Conservation (phyloP, 306 rosid genomes). For the Cucumis cinereus region DNA sequence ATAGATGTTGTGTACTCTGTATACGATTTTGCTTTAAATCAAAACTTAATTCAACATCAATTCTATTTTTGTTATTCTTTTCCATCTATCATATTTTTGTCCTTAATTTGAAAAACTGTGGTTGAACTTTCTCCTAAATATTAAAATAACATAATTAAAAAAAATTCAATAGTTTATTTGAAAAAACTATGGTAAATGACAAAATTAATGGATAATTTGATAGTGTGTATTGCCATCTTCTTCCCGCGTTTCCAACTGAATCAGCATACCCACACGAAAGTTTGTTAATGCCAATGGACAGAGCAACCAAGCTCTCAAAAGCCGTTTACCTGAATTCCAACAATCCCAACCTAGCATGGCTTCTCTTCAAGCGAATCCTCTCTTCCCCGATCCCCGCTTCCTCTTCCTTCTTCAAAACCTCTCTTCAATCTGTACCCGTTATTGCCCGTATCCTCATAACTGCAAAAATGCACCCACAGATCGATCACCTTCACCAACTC, state of each 20-base stretch:
- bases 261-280: background rate
- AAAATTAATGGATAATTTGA: no score
- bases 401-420: conserved; percentile 7
- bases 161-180: no score
- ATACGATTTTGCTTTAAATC: no score
- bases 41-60: no score
- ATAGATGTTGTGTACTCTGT: no score
- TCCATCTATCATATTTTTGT: no score
- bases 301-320: conserved; percentile 23
- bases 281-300: conserved; percentile 18
- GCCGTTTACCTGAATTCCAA: conserved; percentile 34
- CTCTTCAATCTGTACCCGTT: conserved; percentile 25
- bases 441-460: conserved; percentile 43
- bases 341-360: conserved; percentile 76
- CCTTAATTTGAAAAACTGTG: no score
- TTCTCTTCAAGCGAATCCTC: conserved; percentile 50
- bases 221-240: background rate
- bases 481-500: conserved; percentile 40
- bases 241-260: conserved; percentile 8
- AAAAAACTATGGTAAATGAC: no score
- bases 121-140: no score
- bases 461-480: conserved; percentile 45
- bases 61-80: no score
- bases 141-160: no score
- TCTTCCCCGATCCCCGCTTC: conserved; percentile 24